Base-by-base conservation (phyloP, 2,329 filamentous ascomycete genomes). In the Neonectria hederae region DNA sequence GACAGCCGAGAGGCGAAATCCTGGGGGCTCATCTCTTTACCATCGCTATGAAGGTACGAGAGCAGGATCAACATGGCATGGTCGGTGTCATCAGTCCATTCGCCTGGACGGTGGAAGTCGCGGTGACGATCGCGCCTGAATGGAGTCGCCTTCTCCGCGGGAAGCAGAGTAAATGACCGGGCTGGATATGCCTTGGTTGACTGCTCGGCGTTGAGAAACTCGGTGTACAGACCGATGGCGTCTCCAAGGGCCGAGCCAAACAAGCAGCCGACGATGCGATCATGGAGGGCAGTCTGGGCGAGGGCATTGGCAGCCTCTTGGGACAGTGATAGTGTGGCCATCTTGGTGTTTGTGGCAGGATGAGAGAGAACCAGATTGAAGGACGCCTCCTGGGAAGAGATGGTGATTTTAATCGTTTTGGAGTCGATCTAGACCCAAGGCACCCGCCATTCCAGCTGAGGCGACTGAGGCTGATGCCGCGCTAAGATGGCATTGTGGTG, bases 21-120 rank as follows among this genome's bases (percentile, higher is more conserved):
- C 14, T 70, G 66, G 0, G 78, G 79, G 9, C 74, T 63, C 10
- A 83, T 72, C 8, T 66, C 57, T 22, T 74, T 74, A 11, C 81
- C 82, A 38, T 80, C 76, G n/a, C 74, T 77, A 53, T 84, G 80
- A 24, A 84, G 72, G 38, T 79, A 87, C 5, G 81, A 83, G 2
- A 86, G 77, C 2, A 86, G 69, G 58, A 82, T 81, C 1, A 86
- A 72, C 21, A 85, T 76, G 3, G 84, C 81, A 72, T 87, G 84
- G 65, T 86, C 84, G 0, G 84, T 87, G 71, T 87, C 84, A 63
- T 87, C 84, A 0, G 84, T 87, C 84, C 84, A 86, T 43, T 82
- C 79, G 24, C 80, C 78, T 0, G 76, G 69, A 3, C 73, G 69
- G 38, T 83, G 80, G 28, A 80, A 80, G 55, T 78, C 76, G 53